Evolutionary conservation across 2,329 filamentous ascomycete genomes (phyloP), one percentile per base, ranked within the genome.

Genomic region (Diplodia sapinea): DNA sequence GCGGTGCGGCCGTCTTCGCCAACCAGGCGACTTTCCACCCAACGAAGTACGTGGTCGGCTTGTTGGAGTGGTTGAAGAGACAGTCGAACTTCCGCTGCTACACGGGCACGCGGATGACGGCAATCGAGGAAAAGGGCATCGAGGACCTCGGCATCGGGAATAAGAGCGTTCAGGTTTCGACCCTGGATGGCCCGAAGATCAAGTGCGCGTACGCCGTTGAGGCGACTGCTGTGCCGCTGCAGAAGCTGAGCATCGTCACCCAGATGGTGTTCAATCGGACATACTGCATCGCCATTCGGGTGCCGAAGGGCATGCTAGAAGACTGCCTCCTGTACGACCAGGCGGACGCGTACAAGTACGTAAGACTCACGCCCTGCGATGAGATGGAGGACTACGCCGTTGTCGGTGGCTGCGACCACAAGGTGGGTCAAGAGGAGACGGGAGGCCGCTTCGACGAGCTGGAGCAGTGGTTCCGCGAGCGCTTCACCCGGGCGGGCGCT

Each of bases 371-470:
- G 0, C 76, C 74, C 0, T 86, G 85, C 71, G 85, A 87, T 66
- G 80, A 83, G 0, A 75, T 82, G 66, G 75, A 86, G 52, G 85
- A 87, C 70, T 87, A 87, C 73, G 72, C 88, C 59, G 76, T 88
- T 5, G 80, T 87, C 6, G 86, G 85, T 7, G 86, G 86, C 1
- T 82, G 83, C 62, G 86, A 87, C 71, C 86, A 88, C 77, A 85
- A 86, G 72, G 84, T 87, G n/a, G 85, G 85, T 0, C 84, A 87
- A 70, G 81, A 83, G 52, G 76, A 80, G 2, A 77, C 82, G 1
- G 72, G 76, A 0, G 80, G 79, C 0, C 81, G 83, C 7, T 86
- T 84, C 68, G 75, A 77, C 1, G 82, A 86, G 70, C 80, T 88
- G 4, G 85, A 86, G 72, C 71, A 72, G 0, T 88, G 85, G 86